These are phyloP conservation scores for Porogramme epimiltina DNA, from an alignment of 1,284 basidiomycete genomes.

Conservation along the genomic window DNA sequence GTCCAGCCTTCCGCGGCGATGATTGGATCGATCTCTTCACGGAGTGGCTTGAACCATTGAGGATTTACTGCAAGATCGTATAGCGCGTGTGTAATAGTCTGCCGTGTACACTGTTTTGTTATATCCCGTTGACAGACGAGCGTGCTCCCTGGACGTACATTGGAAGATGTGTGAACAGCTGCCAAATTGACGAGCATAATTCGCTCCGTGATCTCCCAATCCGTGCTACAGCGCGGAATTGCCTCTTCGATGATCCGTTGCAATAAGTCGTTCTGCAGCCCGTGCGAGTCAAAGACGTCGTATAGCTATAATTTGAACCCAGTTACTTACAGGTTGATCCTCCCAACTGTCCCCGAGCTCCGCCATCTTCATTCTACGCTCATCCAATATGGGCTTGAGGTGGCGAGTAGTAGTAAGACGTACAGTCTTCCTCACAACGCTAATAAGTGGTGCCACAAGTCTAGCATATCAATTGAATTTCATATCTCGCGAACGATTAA, in stretches of 20 bases:
- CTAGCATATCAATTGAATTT: constrained; percentile 14
- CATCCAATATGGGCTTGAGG: constrained; percentile 38
- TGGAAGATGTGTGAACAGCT: not conserved
- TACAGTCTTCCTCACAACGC: constrained; percentile 10
- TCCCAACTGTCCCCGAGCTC: constrained; percentile 38
- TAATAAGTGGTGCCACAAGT: constrained; percentile 21
- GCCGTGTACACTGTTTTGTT: not conserved
- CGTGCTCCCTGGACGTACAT: not conserved
- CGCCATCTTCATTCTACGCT: constrained; percentile 38
- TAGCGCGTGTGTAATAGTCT: constrained; percentile 40
- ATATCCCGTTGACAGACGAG: too few relatives aligned
- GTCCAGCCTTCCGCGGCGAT: constrained; percentile 41
- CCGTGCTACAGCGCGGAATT: constrained; percentile 10
- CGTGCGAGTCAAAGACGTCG: not conserved
- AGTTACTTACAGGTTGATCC: constrained; percentile 37
- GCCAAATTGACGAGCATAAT: not conserved
- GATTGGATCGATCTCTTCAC: constrained; percentile 45
- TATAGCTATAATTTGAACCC: too few relatives aligned
- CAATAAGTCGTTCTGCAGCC: constrained; percentile 28
- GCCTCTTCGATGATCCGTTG: constrained; percentile 32
- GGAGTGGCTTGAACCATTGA: constrained; percentile 40
- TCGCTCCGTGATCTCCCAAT: constrained; percentile 2
- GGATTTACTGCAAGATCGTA: constrained; percentile 44
- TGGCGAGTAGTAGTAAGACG: constrained; percentile 26
- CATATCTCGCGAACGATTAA: not conserved